Conservation (phyloP, 371 early-diverging fungal species). For the Lichtheimia hyalospora region DNA sequence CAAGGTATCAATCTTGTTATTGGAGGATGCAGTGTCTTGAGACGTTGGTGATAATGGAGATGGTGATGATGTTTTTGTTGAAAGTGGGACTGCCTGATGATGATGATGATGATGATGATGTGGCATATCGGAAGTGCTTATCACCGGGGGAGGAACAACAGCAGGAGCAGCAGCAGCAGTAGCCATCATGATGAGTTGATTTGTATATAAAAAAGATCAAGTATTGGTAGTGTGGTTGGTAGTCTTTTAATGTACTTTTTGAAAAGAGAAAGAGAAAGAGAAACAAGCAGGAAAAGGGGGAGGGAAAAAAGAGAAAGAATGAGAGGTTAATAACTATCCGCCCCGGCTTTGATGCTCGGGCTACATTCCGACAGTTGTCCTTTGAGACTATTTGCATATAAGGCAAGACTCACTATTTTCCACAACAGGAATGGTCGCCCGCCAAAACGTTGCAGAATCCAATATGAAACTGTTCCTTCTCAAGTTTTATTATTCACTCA, state of each 20-base stretch:
- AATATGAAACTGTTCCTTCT: too few species aligned
- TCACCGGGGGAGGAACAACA: too few species aligned
- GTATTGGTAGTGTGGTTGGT: too few species aligned
- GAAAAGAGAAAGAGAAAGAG: conserved; percentile 6
- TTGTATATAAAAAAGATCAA: neutral
- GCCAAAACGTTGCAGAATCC: too few species aligned
- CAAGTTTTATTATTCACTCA: neutral
- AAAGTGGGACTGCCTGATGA: neutral
- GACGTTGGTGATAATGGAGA: neutral
- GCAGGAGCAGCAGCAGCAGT: too few species aligned
- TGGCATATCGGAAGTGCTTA: neutral
- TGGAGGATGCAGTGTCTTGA: neutral
- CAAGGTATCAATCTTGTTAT: conserved; percentile 1
- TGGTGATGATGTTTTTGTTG: conserved; percentile 4
- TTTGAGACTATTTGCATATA: too few species aligned
- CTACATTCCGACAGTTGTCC: too few species aligned
- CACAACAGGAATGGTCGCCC: too few species aligned
- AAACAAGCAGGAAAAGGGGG: conserved; percentile 9
- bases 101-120: conserved; percentile 5
- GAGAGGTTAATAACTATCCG: neutral
- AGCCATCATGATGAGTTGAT: neutral
- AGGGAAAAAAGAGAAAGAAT: conserved; percentile 7
- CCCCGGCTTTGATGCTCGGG: neutral
- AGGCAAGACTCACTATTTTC: too few species aligned
- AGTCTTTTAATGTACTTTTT: too few species aligned